Evolutionary conservation across 768 basidiomycete genomes (phyloP).

Genomic region (Trametes cinnabarina): DNA sequence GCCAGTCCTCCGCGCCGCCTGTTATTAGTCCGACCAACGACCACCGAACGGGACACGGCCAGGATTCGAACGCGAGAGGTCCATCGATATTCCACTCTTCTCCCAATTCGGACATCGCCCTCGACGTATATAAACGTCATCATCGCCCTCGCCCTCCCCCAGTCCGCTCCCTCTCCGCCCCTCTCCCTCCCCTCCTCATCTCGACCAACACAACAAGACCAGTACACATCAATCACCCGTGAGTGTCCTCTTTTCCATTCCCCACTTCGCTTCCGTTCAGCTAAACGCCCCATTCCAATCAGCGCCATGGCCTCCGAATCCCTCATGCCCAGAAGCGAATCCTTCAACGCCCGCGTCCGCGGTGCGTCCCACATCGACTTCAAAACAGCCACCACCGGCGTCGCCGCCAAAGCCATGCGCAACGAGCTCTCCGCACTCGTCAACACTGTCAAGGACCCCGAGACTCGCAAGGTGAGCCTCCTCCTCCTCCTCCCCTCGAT

Average conservation of each 20-base stretch:
- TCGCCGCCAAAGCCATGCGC: conserved; percentile 88
- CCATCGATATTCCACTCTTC: conserved; percentile 12
- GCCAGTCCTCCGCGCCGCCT: conserved; percentile 33
- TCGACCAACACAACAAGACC: conserved; percentile 65
- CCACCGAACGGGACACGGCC: too few species aligned
- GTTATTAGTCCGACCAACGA: too few species aligned
- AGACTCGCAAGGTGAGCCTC: conserved; percentile 71
- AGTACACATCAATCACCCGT: conserved; percentile 48
- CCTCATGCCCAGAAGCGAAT: conserved; percentile 60
- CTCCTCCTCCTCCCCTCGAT: neutral
- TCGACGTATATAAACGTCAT: conserved; percentile 58
- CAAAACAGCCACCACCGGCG: conserved; percentile 84
- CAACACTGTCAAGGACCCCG: conserved; percentile 72
- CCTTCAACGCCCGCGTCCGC: conserved; percentile 69
- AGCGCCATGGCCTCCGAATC: conserved; percentile 38
- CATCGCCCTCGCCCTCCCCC: conserved; percentile 51
- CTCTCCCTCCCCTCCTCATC: conserved; percentile 48
- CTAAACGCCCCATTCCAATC: conserved; percentile 36
- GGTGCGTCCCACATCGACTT: conserved; percentile 88
- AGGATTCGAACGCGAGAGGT: neutral
- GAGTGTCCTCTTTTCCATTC: conserved; percentile 20
- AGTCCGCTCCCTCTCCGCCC: conserved; percentile 49
- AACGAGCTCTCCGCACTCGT: conserved; percentile 97
- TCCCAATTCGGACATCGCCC: conserved; percentile 20
- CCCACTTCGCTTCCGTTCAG: conserved; percentile 18